Base-by-base conservation (phyloP, 2,329 filamentous ascomycete genomes). In the Fusarium sp. region DNA sequence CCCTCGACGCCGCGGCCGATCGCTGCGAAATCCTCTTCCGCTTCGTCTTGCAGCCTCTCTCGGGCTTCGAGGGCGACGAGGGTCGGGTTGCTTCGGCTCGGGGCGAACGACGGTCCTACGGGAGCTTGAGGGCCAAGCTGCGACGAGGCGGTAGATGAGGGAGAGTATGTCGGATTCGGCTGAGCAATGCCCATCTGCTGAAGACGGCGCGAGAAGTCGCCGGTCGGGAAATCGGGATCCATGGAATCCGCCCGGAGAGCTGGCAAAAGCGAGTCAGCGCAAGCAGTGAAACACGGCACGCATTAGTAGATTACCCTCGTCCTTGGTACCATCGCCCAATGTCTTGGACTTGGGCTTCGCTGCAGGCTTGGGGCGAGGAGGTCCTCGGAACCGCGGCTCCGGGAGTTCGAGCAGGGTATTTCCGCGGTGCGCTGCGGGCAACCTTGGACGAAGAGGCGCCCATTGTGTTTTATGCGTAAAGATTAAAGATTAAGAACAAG, bases 141-240 rank as follows among this genome's bases (percentile, higher is more conserved):
- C 14, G 72, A 34, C 27, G 75, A 72, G 9, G 84, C 87, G 3
- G 82, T 88, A 9, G 88, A 90, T 2, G 87, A 88, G 27, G 86
- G 83, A 7, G 88, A 90, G 56, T 84, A 86, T 6, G 87, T 89
- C 34, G 88, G 88, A 72, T 87, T 88, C 6, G 89, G 88, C 56
- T 88, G 84, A 10, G 85, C 88, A 34, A 89, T 82, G 77, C 88
- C 89, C 85, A 91, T 89, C 71, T 88, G 81, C 30, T 84, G 84
- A 6, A 91, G 84, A 18, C 89, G 88, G 58, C 82, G 81, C 10
- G 88, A 86, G 79, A 89, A 90, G 71, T 82, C 85, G n/a, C 82
- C 78, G 52, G 83, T 81, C 20, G 81, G 71, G 39, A 80, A 76
- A 74, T 87, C 84, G n/a, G 86, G 84, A 67, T 86, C 83, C 70